Conservation (phyloP, 2,329 filamentous ascomycete genomes). For the Ascochyta fabae region DNA sequence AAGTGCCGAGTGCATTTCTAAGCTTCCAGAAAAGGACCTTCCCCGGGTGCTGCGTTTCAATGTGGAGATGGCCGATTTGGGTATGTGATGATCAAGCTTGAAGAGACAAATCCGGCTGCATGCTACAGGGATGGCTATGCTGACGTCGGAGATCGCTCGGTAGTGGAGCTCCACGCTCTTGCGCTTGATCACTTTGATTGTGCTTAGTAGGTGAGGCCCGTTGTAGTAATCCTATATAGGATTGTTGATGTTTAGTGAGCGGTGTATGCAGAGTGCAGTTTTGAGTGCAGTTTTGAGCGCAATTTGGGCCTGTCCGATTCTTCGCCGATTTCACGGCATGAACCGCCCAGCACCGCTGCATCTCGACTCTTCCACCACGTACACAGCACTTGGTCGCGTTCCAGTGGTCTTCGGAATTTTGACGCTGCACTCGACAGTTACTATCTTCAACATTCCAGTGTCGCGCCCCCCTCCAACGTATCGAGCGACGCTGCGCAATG, state of each 20-base stretch:
- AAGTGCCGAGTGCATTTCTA: conserved; percentile 15
- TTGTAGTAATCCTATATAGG: neutral
- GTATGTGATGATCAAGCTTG: neutral
- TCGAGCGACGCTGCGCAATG: no score
- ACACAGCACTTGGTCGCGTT: no score
- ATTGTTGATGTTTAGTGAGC: neutral
- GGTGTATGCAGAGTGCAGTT: neutral
- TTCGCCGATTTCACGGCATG: neutral
- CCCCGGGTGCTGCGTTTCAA: neutral
- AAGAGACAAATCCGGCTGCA: neutral
- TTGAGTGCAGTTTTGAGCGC: neutral
- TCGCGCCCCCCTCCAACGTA: no score
- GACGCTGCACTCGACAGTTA: no score
- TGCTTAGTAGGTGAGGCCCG: neutral
- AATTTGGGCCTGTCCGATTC: neutral
- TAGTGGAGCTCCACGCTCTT: neutral
- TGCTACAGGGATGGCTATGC: neutral
- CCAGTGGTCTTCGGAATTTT: no score
- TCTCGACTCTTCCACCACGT: conserved; percentile 2
- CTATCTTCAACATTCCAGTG: no score
- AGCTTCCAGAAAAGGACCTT: conserved; percentile 9
- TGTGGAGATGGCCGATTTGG: conserved; percentile 1
- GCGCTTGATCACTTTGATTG: neutral
- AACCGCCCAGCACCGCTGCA: neutral
- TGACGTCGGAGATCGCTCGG: neutral